Evolutionary conservation across 2,329 filamentous ascomycete genomes (phyloP).

Genomic region (Acrodontium crateriforme): DNA sequence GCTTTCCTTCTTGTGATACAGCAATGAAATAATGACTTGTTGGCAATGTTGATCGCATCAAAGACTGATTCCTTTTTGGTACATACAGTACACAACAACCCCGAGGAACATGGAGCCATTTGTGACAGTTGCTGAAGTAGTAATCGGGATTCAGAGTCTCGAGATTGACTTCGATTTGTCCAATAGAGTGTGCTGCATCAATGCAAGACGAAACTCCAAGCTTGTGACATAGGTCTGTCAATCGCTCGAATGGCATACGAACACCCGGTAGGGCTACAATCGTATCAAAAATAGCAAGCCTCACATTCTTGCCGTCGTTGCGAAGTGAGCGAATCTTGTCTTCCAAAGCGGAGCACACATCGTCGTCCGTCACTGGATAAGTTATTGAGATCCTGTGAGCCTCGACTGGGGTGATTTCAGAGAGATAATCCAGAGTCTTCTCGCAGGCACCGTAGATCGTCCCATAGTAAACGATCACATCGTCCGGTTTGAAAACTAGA

Average conservation of each 20-base stretch:
- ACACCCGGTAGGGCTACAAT: slow-evolving; percentile 69
- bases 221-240: slow-evolving; percentile 51
- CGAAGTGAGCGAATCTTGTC: slow-evolving; percentile 40
- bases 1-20: slow-evolving; percentile 5
- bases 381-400: slow-evolving; percentile 43
- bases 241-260: slow-evolving; percentile 59
- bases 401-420: slow-evolving; percentile 47
- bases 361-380: slow-evolving; percentile 58
- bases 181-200: slow-evolving; percentile 76
- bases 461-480: slow-evolving; percentile 66
- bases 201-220: slow-evolving; percentile 58
- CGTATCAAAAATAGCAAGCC: slow-evolving; percentile 63
- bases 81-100: slow-evolving; percentile 73
- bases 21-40: slow-evolving; percentile 68
- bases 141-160: slow-evolving; percentile 61
- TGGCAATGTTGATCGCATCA: slow-evolving; percentile 61
- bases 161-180: slow-evolving; percentile 62
- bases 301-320: slow-evolving; percentile 46
- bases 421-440: slow-evolving; percentile 56
- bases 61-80: slow-evolving; percentile 56
- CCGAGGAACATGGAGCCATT: slow-evolving; percentile 75
- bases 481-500: slow-evolving; percentile 51
- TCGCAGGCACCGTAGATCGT: slow-evolving; percentile 69
- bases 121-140: slow-evolving; percentile 76
- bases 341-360: slow-evolving; percentile 49